Conservation (phyloP, 371 early-diverging fungal species). For the Actinomucor elegans region DNA sequence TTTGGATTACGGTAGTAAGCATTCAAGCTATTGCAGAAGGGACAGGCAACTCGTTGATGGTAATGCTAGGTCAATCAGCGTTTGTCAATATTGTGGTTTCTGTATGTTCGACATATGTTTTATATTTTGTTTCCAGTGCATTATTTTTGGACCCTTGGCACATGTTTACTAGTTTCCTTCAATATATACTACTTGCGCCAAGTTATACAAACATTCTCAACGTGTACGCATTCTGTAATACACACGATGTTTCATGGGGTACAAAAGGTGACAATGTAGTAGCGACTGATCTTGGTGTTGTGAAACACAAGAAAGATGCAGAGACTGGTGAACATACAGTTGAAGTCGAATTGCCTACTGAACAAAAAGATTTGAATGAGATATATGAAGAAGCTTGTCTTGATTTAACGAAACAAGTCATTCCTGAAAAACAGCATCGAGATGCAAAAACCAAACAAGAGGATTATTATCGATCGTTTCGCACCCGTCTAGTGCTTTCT, state of each 20-base stretch:
- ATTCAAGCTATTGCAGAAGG: constrained; percentile 35
- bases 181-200: constrained; percentile 86
- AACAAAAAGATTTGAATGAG: constrained; percentile 75
- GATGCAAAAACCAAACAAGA: constrained; percentile 79
- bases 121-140: constrained; percentile 65
- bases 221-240: constrained; percentile 93
- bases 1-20: constrained; percentile 52
- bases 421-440: constrained; percentile 53
- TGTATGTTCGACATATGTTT: constrained; percentile 63
- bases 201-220: constrained; percentile 84
- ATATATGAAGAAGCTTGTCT: constrained; percentile 67
- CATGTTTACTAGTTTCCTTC: constrained; percentile 86
- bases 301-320: constrained; percentile 36
- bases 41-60: constrained; percentile 18
- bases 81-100: constrained; percentile 65
- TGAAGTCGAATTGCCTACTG: constrained; percentile 72
- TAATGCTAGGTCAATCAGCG: constrained; percentile 33
- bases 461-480: constrained; percentile 83
- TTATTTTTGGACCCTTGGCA: constrained; percentile 87
- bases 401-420: constrained; percentile 42
- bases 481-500: constrained; percentile 74
- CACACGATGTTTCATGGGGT: constrained; percentile 94
- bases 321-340: constrained; percentile 34
- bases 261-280: constrained; percentile 82
- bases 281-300: constrained; percentile 46